A percentile compares a stretch with the other conserved stretches of the same genome.
These are phyloP conservation scores for Eruca vesicaria DNA, from an alignment of 441 rosid genomes.

Conservation along the genomic window DNA sequence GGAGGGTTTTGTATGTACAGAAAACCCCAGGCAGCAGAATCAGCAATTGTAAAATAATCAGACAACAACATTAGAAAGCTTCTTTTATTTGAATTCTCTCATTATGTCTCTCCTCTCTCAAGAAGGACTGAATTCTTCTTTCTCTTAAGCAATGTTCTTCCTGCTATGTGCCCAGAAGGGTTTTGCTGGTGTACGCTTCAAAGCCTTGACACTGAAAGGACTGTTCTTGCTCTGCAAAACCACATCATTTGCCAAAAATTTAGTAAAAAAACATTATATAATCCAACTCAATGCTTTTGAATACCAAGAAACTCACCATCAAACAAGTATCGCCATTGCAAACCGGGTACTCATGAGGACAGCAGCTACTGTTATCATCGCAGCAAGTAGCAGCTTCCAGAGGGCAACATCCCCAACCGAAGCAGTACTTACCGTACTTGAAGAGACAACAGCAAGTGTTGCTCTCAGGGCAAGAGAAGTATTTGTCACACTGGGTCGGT, in stretches of 20 bases:
- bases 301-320: slow-evolving; percentile 45
- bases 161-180: slow-evolving; percentile 62
- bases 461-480: slow-evolving; percentile 64
- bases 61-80: slow-evolving; percentile 21
- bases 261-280: neutral
- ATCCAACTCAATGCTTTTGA: neutral
- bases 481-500: slow-evolving; percentile 66
- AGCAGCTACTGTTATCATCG: slow-evolving; percentile 77
- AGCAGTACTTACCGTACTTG: slow-evolving; percentile 61
- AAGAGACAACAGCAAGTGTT: slow-evolving; percentile 83
- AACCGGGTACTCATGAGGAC: slow-evolving; percentile 85
- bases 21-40: slow-evolving; percentile 23
- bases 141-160: slow-evolving; percentile 46
- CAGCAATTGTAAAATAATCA: slow-evolving; percentile 18
- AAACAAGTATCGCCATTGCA: slow-evolving; percentile 75
- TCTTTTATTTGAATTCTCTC: neutral
- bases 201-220: slow-evolving; percentile 72
- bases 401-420: slow-evolving; percentile 95
- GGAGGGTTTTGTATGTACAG: slow-evolving; percentile 28
- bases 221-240: slow-evolving; percentile 75
- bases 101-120: slow-evolving; percentile 7
- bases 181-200: slow-evolving; percentile 63
- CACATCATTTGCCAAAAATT: neutral
- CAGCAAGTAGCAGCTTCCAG: slow-evolving; percentile 89
- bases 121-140: neutral